Evolutionary conservation across 306 rosid species (phyloP).

Genomic region (Cicer cuneatum): DNA sequence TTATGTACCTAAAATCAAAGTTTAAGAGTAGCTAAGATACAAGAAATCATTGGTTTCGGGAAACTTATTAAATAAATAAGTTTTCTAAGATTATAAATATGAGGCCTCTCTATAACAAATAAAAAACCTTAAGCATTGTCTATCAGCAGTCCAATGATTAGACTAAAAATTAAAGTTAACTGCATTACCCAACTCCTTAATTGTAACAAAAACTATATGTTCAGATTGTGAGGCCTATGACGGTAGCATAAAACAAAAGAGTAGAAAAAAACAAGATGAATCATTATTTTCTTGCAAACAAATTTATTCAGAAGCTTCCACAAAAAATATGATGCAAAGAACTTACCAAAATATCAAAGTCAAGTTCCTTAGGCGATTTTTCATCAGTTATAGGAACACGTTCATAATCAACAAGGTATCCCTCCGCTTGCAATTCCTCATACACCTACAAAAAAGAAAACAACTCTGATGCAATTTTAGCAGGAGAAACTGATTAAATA

Average conservation of each 20-base stretch:
- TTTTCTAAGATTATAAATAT: slow-evolving; percentile 17
- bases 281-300: slow-evolving; percentile 34
- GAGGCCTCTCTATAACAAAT: slow-evolving; percentile 19
- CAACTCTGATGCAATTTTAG: slow-evolving; percentile 35
- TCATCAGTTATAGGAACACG: slow-evolving; percentile 97
- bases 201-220: slow-evolving; percentile 25
- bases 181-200: slow-evolving; percentile 33
- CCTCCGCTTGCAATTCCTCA: slow-evolving; percentile 72
- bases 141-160: slow-evolving; percentile 26
- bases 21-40: slow-evolving; percentile 43
- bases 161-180: not conserved
- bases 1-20: slow-evolving; percentile 71
- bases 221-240: slow-evolving; percentile 3
- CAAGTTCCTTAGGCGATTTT: slow-evolving; percentile 84
- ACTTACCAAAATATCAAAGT: slow-evolving; percentile 90
- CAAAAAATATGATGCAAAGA: slow-evolving; percentile 25
- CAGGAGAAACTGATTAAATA: slow-evolving; percentile 34
- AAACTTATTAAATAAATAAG: slow-evolving; percentile 5
- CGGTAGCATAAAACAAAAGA: slow-evolving; percentile 5
- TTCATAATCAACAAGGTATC: slow-evolving; percentile 90
- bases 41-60: slow-evolving; percentile 21
- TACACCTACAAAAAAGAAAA: slow-evolving; percentile 70
- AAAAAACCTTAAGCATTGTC: slow-evolving; percentile 15
- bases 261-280: slow-evolving; percentile 5
- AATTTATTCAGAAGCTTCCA: slow-evolving; percentile 14